Evolutionary conservation across 768 basidiomycete genomes (phyloP).

Genomic region (Myochromella boudieri): DNA sequence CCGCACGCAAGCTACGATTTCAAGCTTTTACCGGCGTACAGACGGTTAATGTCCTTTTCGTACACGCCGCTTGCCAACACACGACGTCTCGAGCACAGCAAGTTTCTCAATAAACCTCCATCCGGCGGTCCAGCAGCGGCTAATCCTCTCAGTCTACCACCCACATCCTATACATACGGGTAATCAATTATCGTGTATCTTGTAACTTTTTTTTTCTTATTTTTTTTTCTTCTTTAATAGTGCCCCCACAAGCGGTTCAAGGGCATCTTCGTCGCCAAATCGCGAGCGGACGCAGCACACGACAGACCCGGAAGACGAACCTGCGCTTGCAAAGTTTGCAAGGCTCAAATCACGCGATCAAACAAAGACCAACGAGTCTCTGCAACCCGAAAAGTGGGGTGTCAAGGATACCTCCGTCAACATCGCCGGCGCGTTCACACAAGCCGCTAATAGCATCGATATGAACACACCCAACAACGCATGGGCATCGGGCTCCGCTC

Average conservation of each 20-base stretch:
- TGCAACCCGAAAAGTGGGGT: slow-evolving; percentile 66
- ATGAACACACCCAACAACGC: slow-evolving; percentile 55
- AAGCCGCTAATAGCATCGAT: slow-evolving; percentile 55
- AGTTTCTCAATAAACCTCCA: slow-evolving; percentile 68
- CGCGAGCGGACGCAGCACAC: slow-evolving; percentile 20
- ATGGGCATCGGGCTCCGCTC: slow-evolving; percentile 65
- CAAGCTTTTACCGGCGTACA: slow-evolving; percentile 16
- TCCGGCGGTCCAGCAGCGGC: slow-evolving; percentile 34
- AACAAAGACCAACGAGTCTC: slow-evolving; percentile 41
- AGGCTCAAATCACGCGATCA: slow-evolving; percentile 44
- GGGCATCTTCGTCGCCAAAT: slow-evolving; percentile 42
- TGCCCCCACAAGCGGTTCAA: slow-evolving; percentile 58
- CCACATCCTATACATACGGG: slow-evolving; percentile 74
- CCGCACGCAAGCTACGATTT: slow-evolving; percentile 4
- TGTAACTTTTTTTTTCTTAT: slow-evolving; percentile 15
- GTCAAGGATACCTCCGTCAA: slow-evolving; percentile 87
- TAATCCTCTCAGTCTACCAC: slow-evolving; percentile 40
- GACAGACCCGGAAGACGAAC: slow-evolving; percentile 37
- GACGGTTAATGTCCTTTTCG: slow-evolving; percentile 78
- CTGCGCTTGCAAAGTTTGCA: slow-evolving; percentile 42
- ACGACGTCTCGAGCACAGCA: slow-evolving; percentile 80
- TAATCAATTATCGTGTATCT: slow-evolving; percentile 32
- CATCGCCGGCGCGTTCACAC: slow-evolving; percentile 77
- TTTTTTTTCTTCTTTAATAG: slow-evolving; percentile 42
- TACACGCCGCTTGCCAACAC: slow-evolving; percentile 81